Percentiles rank a stretch among this genome's conserved stretches.
These are phyloP conservation scores for Lobulomyces angularis DNA, from an alignment of 192 early-diverging fungal genomes.

Conservation along the genomic window DNA sequence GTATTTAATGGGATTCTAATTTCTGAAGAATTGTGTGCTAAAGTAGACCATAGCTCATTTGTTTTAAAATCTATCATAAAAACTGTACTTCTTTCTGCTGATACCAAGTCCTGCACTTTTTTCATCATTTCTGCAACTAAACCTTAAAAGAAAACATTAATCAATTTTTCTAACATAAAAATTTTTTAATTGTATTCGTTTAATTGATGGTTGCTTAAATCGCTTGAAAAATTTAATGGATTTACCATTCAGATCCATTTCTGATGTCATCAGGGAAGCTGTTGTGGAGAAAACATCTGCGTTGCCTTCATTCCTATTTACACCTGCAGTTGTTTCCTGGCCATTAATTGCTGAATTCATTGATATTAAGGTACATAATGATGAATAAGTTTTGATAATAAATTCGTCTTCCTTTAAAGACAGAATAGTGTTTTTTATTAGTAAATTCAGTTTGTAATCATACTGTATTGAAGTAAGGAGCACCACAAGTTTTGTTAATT, in stretches of 20 bases:
- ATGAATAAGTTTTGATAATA: constrained; percentile 20
- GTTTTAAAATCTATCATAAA: constrained; percentile 34
- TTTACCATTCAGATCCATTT: constrained; percentile 29
- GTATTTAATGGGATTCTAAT: constrained; percentile 35
- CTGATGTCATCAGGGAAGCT: constrained; percentile 26
- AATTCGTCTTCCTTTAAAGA: constrained; percentile 43
- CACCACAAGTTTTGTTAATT: constrained; percentile 24
- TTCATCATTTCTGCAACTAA: constrained; percentile 32
- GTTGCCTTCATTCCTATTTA: constrained; percentile 27
- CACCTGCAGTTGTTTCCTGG: not conserved
- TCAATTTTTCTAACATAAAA: not conserved
- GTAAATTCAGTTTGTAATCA: too few species aligned
- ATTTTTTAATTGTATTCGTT: not conserved
- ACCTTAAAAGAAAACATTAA: too few species aligned
- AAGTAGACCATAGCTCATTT: constrained; percentile 33
- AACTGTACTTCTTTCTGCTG: constrained; percentile 31
- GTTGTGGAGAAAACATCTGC: constrained; percentile 30
- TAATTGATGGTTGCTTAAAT: not conserved
- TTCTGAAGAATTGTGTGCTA: constrained; percentile 37
- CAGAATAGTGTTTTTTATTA: too few species aligned
- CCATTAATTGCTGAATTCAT: not conserved
- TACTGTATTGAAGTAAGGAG: constrained; percentile 34
- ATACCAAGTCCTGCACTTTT: constrained; percentile 32
- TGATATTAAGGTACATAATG: constrained; percentile 24
- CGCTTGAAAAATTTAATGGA: not conserved